Evolutionary conservation across 106 monocot species (phyloP).

Genomic region (Dioscorea zingiberensis): DNA sequence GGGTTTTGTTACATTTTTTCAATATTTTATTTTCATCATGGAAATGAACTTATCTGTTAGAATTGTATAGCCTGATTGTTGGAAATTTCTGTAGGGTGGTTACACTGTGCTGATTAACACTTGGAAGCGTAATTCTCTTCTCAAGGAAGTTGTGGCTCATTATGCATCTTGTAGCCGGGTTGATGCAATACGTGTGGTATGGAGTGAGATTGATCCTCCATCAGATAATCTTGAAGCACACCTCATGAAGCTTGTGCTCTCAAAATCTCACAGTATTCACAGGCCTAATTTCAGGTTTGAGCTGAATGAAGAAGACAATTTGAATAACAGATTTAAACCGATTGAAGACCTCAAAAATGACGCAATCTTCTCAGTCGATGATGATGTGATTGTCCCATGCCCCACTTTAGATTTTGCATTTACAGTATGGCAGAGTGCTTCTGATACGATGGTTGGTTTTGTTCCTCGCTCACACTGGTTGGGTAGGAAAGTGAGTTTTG

Average conservation of each 20-base stretch:
- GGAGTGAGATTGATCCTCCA: constrained; percentile 67
- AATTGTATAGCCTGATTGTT: too few species aligned
- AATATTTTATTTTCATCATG: too few species aligned
- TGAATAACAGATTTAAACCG: constrained; percentile 74
- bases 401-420: constrained; percentile 53
- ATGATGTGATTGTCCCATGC: constrained; percentile 73
- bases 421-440: constrained; percentile 52
- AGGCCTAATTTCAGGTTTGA: constrained; percentile 37
- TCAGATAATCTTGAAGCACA: constrained; percentile 26
- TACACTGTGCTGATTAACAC: constrained; percentile 74
- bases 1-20: too few species aligned
- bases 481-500: constrained; percentile 21
- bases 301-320: constrained; percentile 49
- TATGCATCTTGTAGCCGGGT: constrained; percentile 47
- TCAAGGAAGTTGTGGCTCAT: constrained; percentile 56
- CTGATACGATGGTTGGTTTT: constrained; percentile 69
- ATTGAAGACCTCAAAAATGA: constrained; percentile 38
- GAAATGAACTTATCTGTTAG: too few species aligned
- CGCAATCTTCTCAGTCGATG: constrained; percentile 72
- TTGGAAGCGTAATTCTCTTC: constrained; percentile 60
- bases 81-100: constrained; percentile 14
- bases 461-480: constrained; percentile 77
- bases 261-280: constrained; percentile 9
- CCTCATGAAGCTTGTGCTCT: constrained; percentile 18
- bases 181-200: constrained; percentile 62